phyloP scores from a whole-genome alignment of 2,329 filamentous ascomycete genomes.

The Emericellopsis cladophorae region DNA sequence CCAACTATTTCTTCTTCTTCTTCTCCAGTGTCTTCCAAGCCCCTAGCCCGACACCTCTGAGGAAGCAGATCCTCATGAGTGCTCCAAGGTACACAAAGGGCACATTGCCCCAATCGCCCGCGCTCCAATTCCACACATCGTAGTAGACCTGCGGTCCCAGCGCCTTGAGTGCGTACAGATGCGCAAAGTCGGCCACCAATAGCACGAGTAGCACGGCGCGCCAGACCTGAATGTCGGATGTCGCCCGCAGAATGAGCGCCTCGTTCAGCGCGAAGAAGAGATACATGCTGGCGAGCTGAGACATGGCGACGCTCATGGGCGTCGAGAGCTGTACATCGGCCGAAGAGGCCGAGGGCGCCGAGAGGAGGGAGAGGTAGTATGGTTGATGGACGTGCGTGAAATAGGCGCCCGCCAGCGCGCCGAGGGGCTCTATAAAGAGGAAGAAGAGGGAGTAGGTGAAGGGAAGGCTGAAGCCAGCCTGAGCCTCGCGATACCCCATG shows the following conservation, averaged over 20 bases:
- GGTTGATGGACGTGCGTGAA: slow-evolving; percentile 34
- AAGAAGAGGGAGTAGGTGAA: slow-evolving; percentile 59
- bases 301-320: slow-evolving; percentile 51
- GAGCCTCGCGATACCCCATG: neutral
- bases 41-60: slow-evolving; percentile 40
- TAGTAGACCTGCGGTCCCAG: slow-evolving; percentile 53
- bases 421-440: slow-evolving; percentile 54
- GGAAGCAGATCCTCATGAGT: slow-evolving; percentile 43
- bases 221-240: slow-evolving; percentile 59
- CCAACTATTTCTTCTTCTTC: no score
- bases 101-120: slow-evolving; percentile 56
- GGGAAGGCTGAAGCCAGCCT: slow-evolving; percentile 36
- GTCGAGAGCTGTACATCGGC: slow-evolving; percentile 14
- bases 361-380: slow-evolving; percentile 52
- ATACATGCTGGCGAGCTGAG: slow-evolving; percentile 69
- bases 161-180: slow-evolving; percentile 52
- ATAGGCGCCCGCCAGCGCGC: slow-evolving; percentile 38
- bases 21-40: slow-evolving; percentile 11
- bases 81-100: slow-evolving; percentile 59
- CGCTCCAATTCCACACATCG: slow-evolving; percentile 49
- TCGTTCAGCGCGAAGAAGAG: slow-evolving; percentile 67
- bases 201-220: slow-evolving; percentile 51
- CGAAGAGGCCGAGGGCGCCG: slow-evolving; percentile 31
- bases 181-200: slow-evolving; percentile 64
- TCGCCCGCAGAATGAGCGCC: slow-evolving; percentile 59